Evolutionary conservation across 1,284 basidiomycete genomes (phyloP).

Genomic region (Leccinum cinnamomeum): DNA sequence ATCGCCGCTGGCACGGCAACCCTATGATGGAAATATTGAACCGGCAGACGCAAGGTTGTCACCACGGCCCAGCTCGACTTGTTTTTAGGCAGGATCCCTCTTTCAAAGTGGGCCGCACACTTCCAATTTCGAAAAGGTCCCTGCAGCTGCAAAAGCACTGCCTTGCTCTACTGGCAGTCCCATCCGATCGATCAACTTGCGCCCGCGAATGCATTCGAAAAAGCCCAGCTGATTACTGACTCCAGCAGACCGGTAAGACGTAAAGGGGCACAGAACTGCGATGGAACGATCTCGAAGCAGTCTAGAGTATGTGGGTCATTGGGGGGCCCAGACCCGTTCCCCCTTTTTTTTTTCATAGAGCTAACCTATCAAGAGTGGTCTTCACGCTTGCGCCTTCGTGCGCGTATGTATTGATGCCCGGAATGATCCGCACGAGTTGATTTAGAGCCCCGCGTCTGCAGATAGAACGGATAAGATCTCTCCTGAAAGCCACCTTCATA

Average conservation of each 20-base stretch:
- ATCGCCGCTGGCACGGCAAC: background rate
- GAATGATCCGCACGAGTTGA: constrained; percentile 30
- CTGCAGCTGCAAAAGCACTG: constrained; percentile 6
- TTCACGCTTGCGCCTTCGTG: constrained; percentile 18
- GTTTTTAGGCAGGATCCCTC: background rate
- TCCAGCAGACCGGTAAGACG: background rate
- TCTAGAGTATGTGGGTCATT: constrained; percentile 12
- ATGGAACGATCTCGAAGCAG: constrained; percentile 1
- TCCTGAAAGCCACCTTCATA: constrained; percentile 11
- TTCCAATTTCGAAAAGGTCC: constrained; percentile 5
- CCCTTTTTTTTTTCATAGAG: constrained; percentile 1
- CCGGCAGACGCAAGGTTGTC: background rate
- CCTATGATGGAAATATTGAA: constrained; percentile 3
- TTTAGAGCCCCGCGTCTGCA: constrained; percentile 22
- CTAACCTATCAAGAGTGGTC: constrained; percentile 8
- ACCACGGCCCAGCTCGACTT: background rate
- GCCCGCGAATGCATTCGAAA: constrained; percentile 6
- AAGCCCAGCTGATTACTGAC: background rate
- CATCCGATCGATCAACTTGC: constrained; percentile 6
- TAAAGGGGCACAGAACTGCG: constrained; percentile 1
- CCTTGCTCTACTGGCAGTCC: constrained; percentile 1
- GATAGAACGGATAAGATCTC: constrained; percentile 30
- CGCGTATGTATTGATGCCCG: constrained; percentile 20
- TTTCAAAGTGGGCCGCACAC: background rate
- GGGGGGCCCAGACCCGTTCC: background rate